phyloP scores from a whole-genome alignment of 163 green algal species.

The Volvox carteri region DNA sequence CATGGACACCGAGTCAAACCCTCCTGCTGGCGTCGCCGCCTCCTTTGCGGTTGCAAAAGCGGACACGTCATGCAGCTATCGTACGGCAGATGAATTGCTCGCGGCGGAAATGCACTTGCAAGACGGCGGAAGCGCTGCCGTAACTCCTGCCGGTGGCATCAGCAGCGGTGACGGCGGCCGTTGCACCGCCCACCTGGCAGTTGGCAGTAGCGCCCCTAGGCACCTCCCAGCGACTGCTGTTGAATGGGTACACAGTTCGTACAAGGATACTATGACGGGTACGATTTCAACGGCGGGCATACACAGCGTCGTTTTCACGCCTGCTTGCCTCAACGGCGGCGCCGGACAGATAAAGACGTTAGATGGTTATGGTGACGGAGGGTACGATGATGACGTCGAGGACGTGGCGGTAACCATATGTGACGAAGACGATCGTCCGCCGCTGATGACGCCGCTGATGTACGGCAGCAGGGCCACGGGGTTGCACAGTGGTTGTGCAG shows the following conservation, averaged over 20 bases:
- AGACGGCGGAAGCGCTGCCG: not conserved
- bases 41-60: not conserved
- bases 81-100: constrained; percentile 31
- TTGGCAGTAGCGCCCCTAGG: not conserved
- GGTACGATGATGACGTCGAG: not conserved
- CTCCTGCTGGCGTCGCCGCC: not conserved
- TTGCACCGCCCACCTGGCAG: not conserved
- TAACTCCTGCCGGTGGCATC: not conserved
- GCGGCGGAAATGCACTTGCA: not conserved
- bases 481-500: not conserved
- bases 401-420: constrained; percentile 12
- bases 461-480: not conserved
- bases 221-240: no score
- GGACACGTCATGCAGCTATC: not conserved
- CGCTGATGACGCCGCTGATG: not conserved
- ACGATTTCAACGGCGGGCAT: no score
- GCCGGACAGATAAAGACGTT: no score
- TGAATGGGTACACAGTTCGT: no score
- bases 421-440: not conserved
- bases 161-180: not conserved
- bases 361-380: no score
- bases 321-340: no score
- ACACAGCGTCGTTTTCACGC: no score
- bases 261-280: no score
- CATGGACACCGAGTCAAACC: not conserved